A percentile compares a stretch with the other conserved stretches of the same genome.
Conservation (phyloP, 1,284 basidiomycete genomes). For the Ustilago cynodontis region DNA sequence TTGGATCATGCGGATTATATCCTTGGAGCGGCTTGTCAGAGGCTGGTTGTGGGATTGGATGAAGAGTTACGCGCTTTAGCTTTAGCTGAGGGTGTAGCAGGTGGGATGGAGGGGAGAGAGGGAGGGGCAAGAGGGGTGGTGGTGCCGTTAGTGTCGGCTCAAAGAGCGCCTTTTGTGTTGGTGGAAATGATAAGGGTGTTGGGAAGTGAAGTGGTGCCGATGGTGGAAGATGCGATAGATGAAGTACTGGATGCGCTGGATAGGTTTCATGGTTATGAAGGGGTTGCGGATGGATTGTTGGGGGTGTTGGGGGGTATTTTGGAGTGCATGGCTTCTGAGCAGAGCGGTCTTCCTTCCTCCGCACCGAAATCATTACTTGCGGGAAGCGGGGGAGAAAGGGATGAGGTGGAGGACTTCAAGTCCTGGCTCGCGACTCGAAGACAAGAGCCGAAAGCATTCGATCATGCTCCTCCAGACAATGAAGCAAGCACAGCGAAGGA, state of each 20-base stretch:
- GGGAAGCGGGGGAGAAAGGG: background rate
- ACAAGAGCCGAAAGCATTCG: constrained; percentile 11
- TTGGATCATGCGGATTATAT: constrained; percentile 67
- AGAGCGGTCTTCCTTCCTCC: constrained; percentile 15
- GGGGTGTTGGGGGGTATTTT: constrained; percentile 61
- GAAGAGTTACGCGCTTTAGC: background rate
- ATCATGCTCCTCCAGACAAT: background rate
- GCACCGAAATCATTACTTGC: background rate
- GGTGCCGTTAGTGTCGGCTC: constrained; percentile 55
- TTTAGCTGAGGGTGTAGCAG: background rate
- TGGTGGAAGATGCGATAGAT: constrained; percentile 68
- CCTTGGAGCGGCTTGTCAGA: constrained; percentile 61
- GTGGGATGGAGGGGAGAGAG: background rate
- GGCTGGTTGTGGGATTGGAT: constrained; percentile 43
- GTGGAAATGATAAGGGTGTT: constrained; percentile 66
- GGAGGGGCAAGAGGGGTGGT: constrained; percentile 8
- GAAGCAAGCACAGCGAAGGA: background rate
- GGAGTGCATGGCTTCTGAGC: constrained; percentile 50
- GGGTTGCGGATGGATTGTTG: constrained; percentile 57
- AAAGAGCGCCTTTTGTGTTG: constrained; percentile 65
- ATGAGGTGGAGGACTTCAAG: constrained; percentile 18
- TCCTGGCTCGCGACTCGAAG: constrained; percentile 20
- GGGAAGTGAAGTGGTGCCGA: constrained; percentile 60
- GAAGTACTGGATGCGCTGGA: constrained; percentile 68
- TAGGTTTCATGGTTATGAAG: constrained; percentile 60